Base-by-base conservation (phyloP, 2,329 filamentous ascomycete genomes). In the Exophiala bonariae region DNA sequence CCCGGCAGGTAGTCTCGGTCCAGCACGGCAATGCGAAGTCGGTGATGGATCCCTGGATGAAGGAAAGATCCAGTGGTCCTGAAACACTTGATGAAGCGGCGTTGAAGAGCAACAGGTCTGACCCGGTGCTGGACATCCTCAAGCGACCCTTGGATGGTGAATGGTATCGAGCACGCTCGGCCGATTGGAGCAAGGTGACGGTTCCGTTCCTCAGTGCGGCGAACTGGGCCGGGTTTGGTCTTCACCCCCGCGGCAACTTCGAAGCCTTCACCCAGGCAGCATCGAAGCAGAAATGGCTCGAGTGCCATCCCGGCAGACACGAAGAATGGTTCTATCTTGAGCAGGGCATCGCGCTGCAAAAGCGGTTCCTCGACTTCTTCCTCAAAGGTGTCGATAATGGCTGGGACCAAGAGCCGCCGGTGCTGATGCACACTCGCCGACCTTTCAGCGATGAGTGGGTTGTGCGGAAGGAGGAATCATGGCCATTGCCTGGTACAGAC, bases 241-340 rank as follows among this genome's bases (percentile, higher is more conserved):
- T 88, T 1, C 85, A 88, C 56, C 72, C 87, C 5, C 74, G 85
- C 4, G 85, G 85, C 2, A 88, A 88, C 54, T 74, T 87, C 6
- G 75, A 85, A 57, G 85, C 84, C 0, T 88, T 47, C 55, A 32
- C 69, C 2, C 73, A 81, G 34, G 83, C 84, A 0, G 81, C 82
- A 1, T 86, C 83, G 1, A 73, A 81, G 47, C 70, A 82, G 50
- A 88, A 88, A 63, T 88, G 84, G 55, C 72, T 88, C 1, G 77
- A 83, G 6, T 80, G 86, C 61, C 85, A 88, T 58, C 82, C 80
- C 0, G 85, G 85, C 2, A 74, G 85, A 0, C 85, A 89, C 52
- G 85, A 88, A 56, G 70, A 88, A 2, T 84, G 84, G 0, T 87
- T 87, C 62, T 89, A 87, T 66, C 86, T 87, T 61, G 64, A 76